Conservation (phyloP, 2,329 filamentous ascomycete genomes). For the Calonectria hongkongensis region DNA sequence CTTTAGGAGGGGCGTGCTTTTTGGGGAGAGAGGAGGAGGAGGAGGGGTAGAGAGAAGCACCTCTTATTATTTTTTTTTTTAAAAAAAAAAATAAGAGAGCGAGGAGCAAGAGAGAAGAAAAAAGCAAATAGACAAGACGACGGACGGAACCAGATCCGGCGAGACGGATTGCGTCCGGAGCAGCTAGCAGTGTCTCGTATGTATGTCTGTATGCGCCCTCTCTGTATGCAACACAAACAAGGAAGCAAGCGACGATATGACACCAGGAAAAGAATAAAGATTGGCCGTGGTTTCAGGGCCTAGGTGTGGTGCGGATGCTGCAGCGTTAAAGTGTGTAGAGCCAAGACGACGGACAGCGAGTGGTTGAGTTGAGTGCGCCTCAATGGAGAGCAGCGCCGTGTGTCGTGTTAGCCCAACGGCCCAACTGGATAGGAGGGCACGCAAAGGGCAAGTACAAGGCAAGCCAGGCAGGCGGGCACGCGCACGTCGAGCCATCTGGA, state of each 20-base stretch:
- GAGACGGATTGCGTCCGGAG: slow-evolving; percentile 25
- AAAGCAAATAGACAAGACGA: neutral
- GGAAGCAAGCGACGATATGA: slow-evolving; percentile 32
- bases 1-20: neutral
- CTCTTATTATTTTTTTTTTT: too few relatives aligned
- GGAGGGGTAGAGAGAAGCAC: slow-evolving; percentile 3
- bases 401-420: slow-evolving; percentile 25
- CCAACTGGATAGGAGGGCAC: slow-evolving; percentile 22
- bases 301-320: slow-evolving; percentile 18
- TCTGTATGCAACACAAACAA: slow-evolving; percentile 13
- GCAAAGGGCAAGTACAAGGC: neutral
- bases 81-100: too few relatives aligned
- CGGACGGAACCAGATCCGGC: neutral
- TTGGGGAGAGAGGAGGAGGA: too few relatives aligned
- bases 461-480: slow-evolving; percentile 24
- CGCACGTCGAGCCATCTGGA: neutral
- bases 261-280: slow-evolving; percentile 42
- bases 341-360: slow-evolving; percentile 5
- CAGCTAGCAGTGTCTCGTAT: neutral
- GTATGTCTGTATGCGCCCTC: neutral
- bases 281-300: slow-evolving; percentile 25
- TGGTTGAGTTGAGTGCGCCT: slow-evolving; percentile 22
- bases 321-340: slow-evolving; percentile 25
- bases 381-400: slow-evolving; percentile 6
- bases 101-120: neutral